Evolutionary conservation across 192 early-diverging fungal species (phyloP), one percentile per base, ranked within the genome.

Genomic region (Podila epigama): DNA sequence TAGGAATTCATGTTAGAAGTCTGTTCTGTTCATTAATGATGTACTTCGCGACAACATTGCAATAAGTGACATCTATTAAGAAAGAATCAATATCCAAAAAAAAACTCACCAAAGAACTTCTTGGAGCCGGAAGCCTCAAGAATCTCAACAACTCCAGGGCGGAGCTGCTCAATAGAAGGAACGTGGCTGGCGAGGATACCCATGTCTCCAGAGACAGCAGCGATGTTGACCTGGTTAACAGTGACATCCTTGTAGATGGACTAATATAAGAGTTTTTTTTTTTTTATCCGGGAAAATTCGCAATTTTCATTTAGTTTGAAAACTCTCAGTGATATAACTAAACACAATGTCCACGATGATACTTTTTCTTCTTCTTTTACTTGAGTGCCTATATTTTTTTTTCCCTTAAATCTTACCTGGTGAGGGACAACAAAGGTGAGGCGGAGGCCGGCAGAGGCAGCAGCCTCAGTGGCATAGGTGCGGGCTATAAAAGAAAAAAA

Each of bases 101-200:
- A 15, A 22, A 44, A 20, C 73, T 81, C 84, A 95, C 95, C 92
- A 82, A 99, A 99, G 87, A 86, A 96, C 90, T 95, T 97, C 82
- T 93, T 85, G 79, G 89, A 84, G 63, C 83, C 84, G 60, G 85
- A 70, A 72, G 88, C 86, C 58, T 89, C 86, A 59, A 96, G 84
- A 56, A 97, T 82, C 83, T 96, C 94, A 48, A 99, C 67, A 37
- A 95, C 84, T 51, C 94, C 93, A 42, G 96, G 93, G 83, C 92
- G 92, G 48, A 99, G 90, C 88, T 99, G 92, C 81, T 96, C 94
- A 60, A 99, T 93, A 36, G 91, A 93, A n/a, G 96, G 93, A 39
- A 99, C 95, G 89, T 99, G 97, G 86, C 94, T 93, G 66, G 95
- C 95, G 22, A 99, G 89, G 66, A 99, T 92, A 95, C 97, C 97